A percentile compares a stretch with the other conserved stretches of the same genome.
phyloP scores from a whole-genome alignment of 2,329 filamentous ascomycete species.

The Neurospora crassa region DNA sequence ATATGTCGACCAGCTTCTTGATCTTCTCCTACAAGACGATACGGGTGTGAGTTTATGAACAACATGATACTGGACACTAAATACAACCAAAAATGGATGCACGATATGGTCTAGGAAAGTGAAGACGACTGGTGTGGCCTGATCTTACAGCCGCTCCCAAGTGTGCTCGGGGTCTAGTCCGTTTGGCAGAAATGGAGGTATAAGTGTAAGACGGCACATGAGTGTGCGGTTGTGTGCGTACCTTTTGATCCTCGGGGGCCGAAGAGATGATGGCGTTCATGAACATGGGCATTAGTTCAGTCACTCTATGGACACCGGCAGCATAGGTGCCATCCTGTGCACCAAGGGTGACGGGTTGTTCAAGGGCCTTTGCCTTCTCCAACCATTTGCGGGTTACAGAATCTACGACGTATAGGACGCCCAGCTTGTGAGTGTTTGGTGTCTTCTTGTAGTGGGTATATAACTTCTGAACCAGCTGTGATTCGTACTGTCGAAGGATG shows the following conservation, averaged over 20 bases:
- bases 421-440: slow-evolving; percentile 90
- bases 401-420: slow-evolving; percentile 99
- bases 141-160: not conserved
- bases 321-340: slow-evolving; percentile 88
- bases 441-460: slow-evolving; percentile 96
- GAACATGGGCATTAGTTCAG: slow-evolving; percentile 82
- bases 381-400: slow-evolving; percentile 98
- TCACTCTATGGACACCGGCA: slow-evolving; percentile 92
- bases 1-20: slow-evolving; percentile 90
- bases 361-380: slow-evolving; percentile 81
- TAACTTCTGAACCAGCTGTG: slow-evolving; percentile 88
- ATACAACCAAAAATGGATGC: slow-evolving; percentile 10
- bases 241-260: slow-evolving; percentile 91
- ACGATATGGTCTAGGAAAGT: slow-evolving; percentile 2
- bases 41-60: slow-evolving; percentile 29
- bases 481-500: slow-evolving; percentile 56
- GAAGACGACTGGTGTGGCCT: not conserved
- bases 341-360: slow-evolving; percentile 69
- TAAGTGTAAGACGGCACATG: slow-evolving; percentile 6
- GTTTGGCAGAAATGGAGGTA: not conserved
- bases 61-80: slow-evolving; percentile 11
- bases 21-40: slow-evolving; percentile 76
- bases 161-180: not conserved
- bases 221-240: slow-evolving; percentile 45
- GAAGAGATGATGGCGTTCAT: slow-evolving; percentile 92